These are phyloP conservation scores for Spinacia oleracea DNA, from an alignment of 179 eudicot genomes.

Conservation along the genomic window DNA sequence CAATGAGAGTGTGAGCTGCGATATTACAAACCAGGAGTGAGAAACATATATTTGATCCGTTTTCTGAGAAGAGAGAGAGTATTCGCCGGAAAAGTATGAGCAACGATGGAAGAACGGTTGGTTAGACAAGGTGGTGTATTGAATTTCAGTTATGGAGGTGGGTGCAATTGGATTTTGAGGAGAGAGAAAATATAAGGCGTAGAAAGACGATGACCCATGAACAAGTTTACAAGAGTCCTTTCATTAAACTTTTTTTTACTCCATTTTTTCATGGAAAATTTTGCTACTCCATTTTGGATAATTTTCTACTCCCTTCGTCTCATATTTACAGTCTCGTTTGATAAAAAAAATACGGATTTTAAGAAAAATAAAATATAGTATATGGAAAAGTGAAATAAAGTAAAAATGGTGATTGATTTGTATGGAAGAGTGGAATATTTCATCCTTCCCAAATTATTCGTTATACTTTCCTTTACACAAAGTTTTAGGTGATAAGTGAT, in stretches of 20 bases:
- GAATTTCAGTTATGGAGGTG: neutral
- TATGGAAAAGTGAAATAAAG: too few relatives aligned
- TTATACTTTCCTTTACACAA: too few relatives aligned
- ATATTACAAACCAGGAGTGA: slow-evolving; percentile 16
- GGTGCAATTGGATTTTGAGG: neutral
- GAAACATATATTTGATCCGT: neutral
- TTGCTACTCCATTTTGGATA: neutral
- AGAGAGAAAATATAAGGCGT: slow-evolving; percentile 24
- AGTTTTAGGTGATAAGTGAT: too few relatives aligned
- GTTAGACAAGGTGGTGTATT: neutral
- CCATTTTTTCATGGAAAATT: too few relatives aligned
- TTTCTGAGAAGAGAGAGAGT: neutral
- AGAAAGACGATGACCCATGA: slow-evolving; percentile 20
- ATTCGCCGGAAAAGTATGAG: neutral
- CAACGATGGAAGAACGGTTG: neutral
- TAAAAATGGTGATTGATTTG: too few relatives aligned
- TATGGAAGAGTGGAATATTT: too few relatives aligned
- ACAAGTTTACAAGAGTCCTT: slow-evolving; percentile 4
- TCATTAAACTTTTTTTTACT: too few relatives aligned
- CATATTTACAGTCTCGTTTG: too few relatives aligned
- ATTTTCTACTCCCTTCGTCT: too few relatives aligned
- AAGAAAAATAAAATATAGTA: too few relatives aligned
- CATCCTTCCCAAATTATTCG: too few relatives aligned
- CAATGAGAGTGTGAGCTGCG: neutral
- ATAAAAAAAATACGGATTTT: too few relatives aligned